Evolutionary conservation across 345 rosid genomes (phyloP).

Genomic region (Noccaea caerulescens): DNA sequence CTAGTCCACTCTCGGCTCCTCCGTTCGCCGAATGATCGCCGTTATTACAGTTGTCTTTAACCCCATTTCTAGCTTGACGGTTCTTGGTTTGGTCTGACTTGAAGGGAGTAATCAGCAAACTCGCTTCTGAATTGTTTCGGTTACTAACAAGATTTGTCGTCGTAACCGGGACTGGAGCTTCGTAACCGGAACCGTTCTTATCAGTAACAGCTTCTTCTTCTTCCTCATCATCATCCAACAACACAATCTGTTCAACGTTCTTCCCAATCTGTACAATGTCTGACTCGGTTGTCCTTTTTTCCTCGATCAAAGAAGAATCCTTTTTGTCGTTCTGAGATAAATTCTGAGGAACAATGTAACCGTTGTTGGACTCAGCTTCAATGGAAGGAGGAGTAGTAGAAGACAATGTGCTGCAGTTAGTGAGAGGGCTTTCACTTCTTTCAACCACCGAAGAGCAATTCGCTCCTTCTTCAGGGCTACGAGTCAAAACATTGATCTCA

Average conservation of each 20-base stretch:
- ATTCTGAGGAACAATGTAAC: conserved; percentile 31
- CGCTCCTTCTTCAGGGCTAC: conserved; percentile 46
- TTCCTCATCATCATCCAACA: conserved; percentile 31
- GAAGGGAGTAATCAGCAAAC: conserved; percentile 85
- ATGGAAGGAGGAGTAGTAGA: conserved; percentile 83
- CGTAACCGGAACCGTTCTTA: conserved; percentile 32
- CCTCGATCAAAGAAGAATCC: conserved; percentile 22
- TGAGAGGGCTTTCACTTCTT: conserved; percentile 93
- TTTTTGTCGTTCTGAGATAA: conserved; percentile 4
- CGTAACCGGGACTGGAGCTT: conserved; percentile 42
- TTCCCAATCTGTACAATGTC: conserved; percentile 32
- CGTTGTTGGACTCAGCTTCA: conserved; percentile 85
- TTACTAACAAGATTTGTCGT: conserved; percentile 16
- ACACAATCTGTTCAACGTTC: conserved; percentile 21
- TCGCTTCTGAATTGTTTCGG: conserved; percentile 52
- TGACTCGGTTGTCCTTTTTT: conserved; percentile 18
- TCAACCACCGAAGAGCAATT: conserved; percentile 52
- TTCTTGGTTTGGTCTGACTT: conserved; percentile 63
- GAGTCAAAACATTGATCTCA: conserved; percentile 58
- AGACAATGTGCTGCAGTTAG: conserved; percentile 81
- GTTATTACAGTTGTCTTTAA: conserved; percentile 42
- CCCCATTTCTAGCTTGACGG: conserved; percentile 60
- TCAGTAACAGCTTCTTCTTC: conserved; percentile 33
- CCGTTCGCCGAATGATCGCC: conserved; percentile 39
- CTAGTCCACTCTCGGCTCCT: conserved; percentile 55